Evolutionary conservation across 202 grass and related monocot genomes (phyloP).

Genomic region (Musa balbisiana): DNA sequence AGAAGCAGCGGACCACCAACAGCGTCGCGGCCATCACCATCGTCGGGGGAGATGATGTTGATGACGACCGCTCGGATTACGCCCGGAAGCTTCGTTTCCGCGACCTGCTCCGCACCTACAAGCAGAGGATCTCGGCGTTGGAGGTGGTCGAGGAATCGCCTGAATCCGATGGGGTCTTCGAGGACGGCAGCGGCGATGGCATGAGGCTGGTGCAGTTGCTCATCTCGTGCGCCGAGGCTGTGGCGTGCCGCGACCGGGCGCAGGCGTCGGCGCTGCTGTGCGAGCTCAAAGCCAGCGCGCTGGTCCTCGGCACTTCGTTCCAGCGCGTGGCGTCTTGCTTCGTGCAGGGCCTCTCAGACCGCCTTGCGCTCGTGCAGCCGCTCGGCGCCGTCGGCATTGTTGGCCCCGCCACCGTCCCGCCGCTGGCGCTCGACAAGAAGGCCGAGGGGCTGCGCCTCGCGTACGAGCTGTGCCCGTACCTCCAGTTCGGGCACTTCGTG

Average conservation of each 20-base stretch:
- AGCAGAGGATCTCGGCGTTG: constrained; percentile 40
- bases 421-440: constrained; percentile 25
- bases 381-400: constrained; percentile 37
- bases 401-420: constrained; percentile 41
- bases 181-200: constrained; percentile 12
- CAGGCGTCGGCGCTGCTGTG: constrained; percentile 43
- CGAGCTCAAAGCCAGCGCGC: constrained; percentile 37
- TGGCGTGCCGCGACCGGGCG: constrained; percentile 56
- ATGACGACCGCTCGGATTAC: constrained; percentile 18
- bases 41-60: neutral
- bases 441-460: constrained; percentile 51
- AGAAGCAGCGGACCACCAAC: neutral
- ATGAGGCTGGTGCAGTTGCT: constrained; percentile 61
- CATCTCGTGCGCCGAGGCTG: constrained; percentile 66
- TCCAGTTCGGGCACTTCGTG: constrained; percentile 64
- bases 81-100: constrained; percentile 38
- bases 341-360: constrained; percentile 57
- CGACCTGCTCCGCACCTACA: constrained; percentile 44
- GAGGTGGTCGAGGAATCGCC: constrained; percentile 18
- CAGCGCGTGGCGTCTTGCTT: constrained; percentile 66
- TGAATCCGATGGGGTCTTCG: neutral
- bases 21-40: neutral
- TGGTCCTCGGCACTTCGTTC: constrained; percentile 59
- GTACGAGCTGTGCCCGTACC: constrained; percentile 69
- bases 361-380: constrained; percentile 41